Percentiles rank a stretch among this genome's conserved stretches.
Evolutionary conservation across 306 rosid species (phyloP).

Genomic region (Cotoneaster glaucophyllus): DNA sequence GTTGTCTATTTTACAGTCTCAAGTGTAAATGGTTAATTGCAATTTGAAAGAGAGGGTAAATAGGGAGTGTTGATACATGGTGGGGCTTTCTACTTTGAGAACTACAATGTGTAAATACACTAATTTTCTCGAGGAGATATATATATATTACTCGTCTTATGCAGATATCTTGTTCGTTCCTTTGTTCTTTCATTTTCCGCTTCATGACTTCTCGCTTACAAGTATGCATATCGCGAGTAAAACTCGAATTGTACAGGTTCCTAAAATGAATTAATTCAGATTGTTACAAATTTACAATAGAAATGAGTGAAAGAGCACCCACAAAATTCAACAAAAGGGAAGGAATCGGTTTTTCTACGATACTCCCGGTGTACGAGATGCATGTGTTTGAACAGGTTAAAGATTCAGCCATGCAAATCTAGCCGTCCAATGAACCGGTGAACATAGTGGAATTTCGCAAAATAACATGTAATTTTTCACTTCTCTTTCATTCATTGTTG

Average conservation of each 20-base stretch:
- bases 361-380: too few relatives aligned
- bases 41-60: slow-evolving; percentile 25
- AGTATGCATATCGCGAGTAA: too few relatives aligned
- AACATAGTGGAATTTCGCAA: neutral
- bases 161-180: neutral
- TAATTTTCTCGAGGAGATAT: slow-evolving; percentile 13
- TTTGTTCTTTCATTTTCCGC: too few relatives aligned
- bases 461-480: neutral
- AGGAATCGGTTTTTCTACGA: too few relatives aligned
- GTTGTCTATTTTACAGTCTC: slow-evolving; percentile 31
- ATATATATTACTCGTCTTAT: neutral
- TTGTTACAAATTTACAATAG: too few relatives aligned
- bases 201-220: neutral
- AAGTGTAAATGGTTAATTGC: slow-evolving; percentile 53
- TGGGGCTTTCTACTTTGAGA: slow-evolving; percentile 24
- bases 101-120: slow-evolving; percentile 55
- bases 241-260: too few relatives aligned
- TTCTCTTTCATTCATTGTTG: neutral
- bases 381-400: too few relatives aligned
- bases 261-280: too few relatives aligned
- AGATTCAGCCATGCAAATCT: too few relatives aligned
- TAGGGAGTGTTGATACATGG: slow-evolving; percentile 7
- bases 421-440: too few relatives aligned
- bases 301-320: too few relatives aligned
- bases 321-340: too few relatives aligned